These are phyloP conservation scores for Polyporus tsugae DNA, from an alignment of 1,284 basidiomycete species.

Conservation along the genomic window DNA sequence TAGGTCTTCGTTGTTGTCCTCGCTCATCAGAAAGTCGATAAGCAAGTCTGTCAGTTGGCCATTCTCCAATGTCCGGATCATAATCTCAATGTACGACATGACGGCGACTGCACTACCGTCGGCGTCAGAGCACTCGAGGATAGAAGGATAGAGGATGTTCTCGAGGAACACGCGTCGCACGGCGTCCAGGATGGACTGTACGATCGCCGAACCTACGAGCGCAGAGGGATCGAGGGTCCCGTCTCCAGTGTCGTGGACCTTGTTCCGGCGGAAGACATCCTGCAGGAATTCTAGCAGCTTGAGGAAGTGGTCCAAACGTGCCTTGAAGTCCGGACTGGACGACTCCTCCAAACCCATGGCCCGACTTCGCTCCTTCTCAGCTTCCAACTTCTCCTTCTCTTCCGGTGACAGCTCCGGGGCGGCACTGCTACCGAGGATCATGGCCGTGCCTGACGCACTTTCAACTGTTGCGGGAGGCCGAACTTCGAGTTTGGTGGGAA, in stretches of 20 bases:
- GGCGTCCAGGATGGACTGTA: slow-evolving; percentile 83
- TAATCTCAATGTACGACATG: slow-evolving; percentile 94
- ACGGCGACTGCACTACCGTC: slow-evolving; percentile 97
- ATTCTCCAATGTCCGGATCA: slow-evolving; percentile 79
- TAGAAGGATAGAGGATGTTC: slow-evolving; percentile 92
- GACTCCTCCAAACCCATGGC: slow-evolving; percentile 80
- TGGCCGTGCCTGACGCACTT: slow-evolving; percentile 51
- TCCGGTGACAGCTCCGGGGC: slow-evolving; percentile 54
- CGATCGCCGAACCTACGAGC: slow-evolving; percentile 79
- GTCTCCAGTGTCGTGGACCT: slow-evolving; percentile 48
- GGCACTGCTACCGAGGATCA: slow-evolving; percentile 72
- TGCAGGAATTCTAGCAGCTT: slow-evolving; percentile 93
- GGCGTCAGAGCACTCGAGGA: slow-evolving; percentile 90
- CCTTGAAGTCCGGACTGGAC: slow-evolving; percentile 78
- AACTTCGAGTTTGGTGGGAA: slow-evolving; percentile 88
- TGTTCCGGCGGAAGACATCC: slow-evolving; percentile 81
- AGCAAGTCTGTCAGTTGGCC: slow-evolving; percentile 77
- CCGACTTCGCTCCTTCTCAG: slow-evolving; percentile 60
- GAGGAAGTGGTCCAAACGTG: slow-evolving; percentile 87
- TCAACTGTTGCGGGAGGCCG: slow-evolving; percentile 55
- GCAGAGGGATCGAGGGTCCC: slow-evolving; percentile 61
- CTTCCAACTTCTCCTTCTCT: slow-evolving; percentile 60
- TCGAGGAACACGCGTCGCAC: slow-evolving; percentile 90
- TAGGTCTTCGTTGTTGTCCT: slow-evolving; percentile 75
- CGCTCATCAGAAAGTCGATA: slow-evolving; percentile 82